Conservation (phyloP, 2,329 filamentous ascomycete genomes). For the Verticillium klebahnii region DNA sequence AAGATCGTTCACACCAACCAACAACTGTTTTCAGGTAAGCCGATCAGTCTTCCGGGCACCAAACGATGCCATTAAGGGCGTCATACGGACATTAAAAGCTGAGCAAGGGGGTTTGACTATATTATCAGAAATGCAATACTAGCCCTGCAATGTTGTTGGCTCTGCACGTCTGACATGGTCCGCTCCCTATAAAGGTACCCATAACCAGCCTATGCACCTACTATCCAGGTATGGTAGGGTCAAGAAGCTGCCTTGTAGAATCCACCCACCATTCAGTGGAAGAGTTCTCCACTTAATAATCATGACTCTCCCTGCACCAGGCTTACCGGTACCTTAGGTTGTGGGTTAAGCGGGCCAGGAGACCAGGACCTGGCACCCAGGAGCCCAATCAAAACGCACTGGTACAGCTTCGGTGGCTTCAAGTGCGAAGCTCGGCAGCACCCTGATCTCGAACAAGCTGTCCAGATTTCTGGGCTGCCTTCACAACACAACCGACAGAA, state of each 20-base stretch:
- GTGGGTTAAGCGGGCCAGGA: not conserved
- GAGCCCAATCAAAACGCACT: not conserved
- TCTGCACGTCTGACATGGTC: no score
- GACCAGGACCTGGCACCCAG: not conserved
- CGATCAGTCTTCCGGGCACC: no score
- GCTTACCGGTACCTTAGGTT: not conserved
- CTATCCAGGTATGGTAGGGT: no score
- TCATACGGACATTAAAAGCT: no score
- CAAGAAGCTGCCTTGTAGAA: no score
- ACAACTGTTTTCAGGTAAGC: no score
- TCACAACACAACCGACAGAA: not conserved
- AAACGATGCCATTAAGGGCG: no score
- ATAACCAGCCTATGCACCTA: no score
- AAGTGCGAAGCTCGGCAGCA: not conserved
- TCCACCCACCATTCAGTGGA: not conserved
- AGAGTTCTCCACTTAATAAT: not conserved
- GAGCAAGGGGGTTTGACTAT: no score
- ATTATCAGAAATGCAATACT: no score
- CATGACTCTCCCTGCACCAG: not conserved
- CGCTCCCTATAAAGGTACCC: no score
- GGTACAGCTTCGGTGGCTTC: conserved; percentile 3
- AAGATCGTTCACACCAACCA: not conserved
- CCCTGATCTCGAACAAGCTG: not conserved
- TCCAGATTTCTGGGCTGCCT: not conserved
- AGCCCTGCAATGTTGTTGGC: no score